Base-by-base conservation (phyloP, 148 eudicot species). In the Rhododendron griersonianum region DNA sequence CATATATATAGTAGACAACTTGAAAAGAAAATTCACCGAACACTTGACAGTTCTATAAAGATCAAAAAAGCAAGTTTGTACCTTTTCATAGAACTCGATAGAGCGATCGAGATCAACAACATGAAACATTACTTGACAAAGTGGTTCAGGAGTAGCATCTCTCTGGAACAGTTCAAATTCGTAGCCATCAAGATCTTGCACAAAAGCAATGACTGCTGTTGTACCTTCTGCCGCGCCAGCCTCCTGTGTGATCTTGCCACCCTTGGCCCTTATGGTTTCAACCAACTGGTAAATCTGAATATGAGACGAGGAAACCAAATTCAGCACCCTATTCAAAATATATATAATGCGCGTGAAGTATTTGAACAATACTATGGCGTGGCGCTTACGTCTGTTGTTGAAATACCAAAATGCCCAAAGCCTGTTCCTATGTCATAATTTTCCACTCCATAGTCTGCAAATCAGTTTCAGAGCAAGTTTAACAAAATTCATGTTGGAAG, bases 171-270 rank as follows among this genome's bases (percentile, higher is more conserved):
- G 89, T 86, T 96, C 99, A 88, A 96, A 96, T 33, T 78, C 57
- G 90, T 96, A 96, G 87, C 99, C 99, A 90, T 95, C 98, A 79
- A 97, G 98, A 89, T 96, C 98, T 89, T 96, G 92, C 85, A 88
- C 98, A 87, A 96, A 95, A 80, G 98, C 98, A 78, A 95, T 92
- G 65, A 94, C 93, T 85, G 91, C 78, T 15, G 91, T 84, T 47
- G 98, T 98, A 11, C 98, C 99, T 89, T 96, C 94, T 78, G 93
- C 99, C 13, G 99, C 96, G 81, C 98, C 99, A 85, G 99, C 94
- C 88, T 96, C 99, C 80, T 93, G 86, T 28, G 94, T 91, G 86
- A 96, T 51, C 53, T 75, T 92, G 78, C 99, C 99, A 87, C 98
- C 99, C 89, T 91, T 92, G 69, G 98, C 91, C 87, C 88, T 90